Percentiles rank a stretch among this genome's conserved stretches.
These are phyloP conservation scores for Inga laurina DNA, from an alignment of 306 rosid genomes.

Conservation along the genomic window DNA sequence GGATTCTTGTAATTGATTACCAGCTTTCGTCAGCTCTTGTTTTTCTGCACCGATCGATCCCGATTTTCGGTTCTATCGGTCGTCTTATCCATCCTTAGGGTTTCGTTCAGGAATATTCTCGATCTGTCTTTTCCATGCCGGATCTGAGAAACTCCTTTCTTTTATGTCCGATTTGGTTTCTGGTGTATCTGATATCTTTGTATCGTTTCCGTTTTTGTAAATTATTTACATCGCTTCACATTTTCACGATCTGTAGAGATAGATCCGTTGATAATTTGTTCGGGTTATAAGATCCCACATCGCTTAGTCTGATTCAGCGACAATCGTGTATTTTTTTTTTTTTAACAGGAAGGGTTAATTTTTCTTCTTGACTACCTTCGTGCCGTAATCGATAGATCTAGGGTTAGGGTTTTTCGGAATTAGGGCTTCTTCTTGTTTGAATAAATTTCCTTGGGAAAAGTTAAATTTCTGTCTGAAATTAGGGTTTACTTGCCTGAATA, in stretches of 20 bases:
- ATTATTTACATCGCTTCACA: background rate
- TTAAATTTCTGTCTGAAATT: background rate
- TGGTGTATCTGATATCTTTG: background rate
- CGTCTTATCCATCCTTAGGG: slow-evolving; percentile 44
- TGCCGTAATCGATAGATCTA: slow-evolving; percentile 31
- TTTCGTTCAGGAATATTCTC: slow-evolving; percentile 40
- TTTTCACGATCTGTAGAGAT: slow-evolving; percentile 11
- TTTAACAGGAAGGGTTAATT: background rate
- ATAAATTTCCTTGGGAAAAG: slow-evolving; percentile 44
- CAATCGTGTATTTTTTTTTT: background rate
- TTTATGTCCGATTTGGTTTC: slow-evolving; percentile 28
- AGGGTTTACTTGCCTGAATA: slow-evolving; percentile 12
- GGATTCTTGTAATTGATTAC: slow-evolving; percentile 2
- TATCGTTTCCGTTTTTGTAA: slow-evolving; percentile 26
- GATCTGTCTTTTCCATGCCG: slow-evolving; percentile 38
- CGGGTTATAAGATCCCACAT: slow-evolving; percentile 27
- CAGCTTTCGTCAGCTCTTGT: background rate
- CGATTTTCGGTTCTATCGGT: slow-evolving; percentile 23
- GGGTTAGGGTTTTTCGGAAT: slow-evolving; percentile 69
- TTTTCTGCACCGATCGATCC: slow-evolving; percentile 41
- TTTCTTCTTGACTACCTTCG: slow-evolving; percentile 4
- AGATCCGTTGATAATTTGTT: slow-evolving; percentile 21
- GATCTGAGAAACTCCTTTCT: slow-evolving; percentile 36
- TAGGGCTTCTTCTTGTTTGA: slow-evolving; percentile 45
- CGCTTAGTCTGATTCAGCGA: background rate